Evolutionary conservation across 179 eudicot genomes (phyloP), one percentile per base, ranked within the genome.

Genomic region (Nepenthes alata): DNA sequence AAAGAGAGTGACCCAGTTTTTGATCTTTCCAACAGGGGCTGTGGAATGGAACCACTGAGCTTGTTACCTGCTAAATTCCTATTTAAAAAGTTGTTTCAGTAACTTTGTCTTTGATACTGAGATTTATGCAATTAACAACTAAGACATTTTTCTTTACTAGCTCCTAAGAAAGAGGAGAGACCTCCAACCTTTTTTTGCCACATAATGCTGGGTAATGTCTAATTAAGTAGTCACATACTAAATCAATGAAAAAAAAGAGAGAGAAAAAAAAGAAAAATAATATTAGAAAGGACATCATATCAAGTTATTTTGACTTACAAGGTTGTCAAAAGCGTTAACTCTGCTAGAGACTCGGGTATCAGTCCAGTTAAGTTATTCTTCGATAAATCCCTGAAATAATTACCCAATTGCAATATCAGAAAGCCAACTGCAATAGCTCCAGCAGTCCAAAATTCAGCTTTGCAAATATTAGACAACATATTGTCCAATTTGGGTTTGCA

Each of bases 1-100:
- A 64, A 54, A n/a, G 13, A 11, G 5, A 70, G 55, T 10, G 51
- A 48, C 52, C 68, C 56, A n/a, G 1, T 13, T 6, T 53, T 54
- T 15, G 64, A 63, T 58, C 12, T 70, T 57, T 52, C 55, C 6
- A 44, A 41, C 2, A 70, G 59, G 2, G 47, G 53, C 12, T 14
- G 45, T 6, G 74, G 74, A 53, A 70, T 45, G 11, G 69, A 57
- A 51, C 64, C 64, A 52, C 16, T 52, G 59, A 70, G 47, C 37
- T 63, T 53, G 57, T 70, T 70, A 11, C 35, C 15, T 11, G 49
- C 44, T 5, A 70, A 47, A 45, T 59, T 45, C 35, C 74, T 70
- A 48, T 15, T 1, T 35, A 49, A 36, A 4, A 10, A 3, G 36
- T 53, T 10, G 39, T 16, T 9, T 62, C 7, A 50, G 12, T 62